Evolutionary conservation across 2,329 filamentous ascomycete genomes (phyloP).

Genomic region (Macrophomina phaseolina): DNA sequence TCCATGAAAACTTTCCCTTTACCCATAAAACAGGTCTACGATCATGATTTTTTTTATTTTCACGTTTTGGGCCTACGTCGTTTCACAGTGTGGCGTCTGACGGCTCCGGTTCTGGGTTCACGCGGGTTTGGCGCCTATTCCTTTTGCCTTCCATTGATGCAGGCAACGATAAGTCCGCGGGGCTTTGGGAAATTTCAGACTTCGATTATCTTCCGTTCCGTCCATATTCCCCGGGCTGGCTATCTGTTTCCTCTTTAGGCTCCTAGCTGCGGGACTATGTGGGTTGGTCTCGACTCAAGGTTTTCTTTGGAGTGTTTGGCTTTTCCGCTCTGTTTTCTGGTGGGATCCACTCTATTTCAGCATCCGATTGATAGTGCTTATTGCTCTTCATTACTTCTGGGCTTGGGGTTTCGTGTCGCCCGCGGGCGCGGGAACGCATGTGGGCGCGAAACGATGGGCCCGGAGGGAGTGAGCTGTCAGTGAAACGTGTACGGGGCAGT

Average conservation of each 20-base stretch:
- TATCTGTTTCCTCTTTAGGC: neutral
- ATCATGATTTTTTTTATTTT: slow-evolving; percentile 11
- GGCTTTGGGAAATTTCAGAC: neutral
- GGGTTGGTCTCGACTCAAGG: neutral
- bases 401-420: neutral
- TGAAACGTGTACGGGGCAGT: neutral
- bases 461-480: neutral
- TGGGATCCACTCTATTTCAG: slow-evolving; percentile 2
- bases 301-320: neutral
- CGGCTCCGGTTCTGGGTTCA: neutral
- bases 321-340: slow-evolving; percentile 1
- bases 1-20: neutral
- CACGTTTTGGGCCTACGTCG: neutral
- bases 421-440: neutral
- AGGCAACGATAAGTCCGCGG: slow-evolving; percentile 1
- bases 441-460: neutral
- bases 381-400: neutral
- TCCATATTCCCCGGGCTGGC: neutral
- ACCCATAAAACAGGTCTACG: neutral
- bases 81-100: neutral
- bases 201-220: neutral
- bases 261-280: neutral
- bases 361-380: slow-evolving; percentile 11
- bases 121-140: neutral
- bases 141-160: neutral